Evolutionary conservation across 805 yeast genomes (phyloP).

Genomic region (Candida oleophila): DNA sequence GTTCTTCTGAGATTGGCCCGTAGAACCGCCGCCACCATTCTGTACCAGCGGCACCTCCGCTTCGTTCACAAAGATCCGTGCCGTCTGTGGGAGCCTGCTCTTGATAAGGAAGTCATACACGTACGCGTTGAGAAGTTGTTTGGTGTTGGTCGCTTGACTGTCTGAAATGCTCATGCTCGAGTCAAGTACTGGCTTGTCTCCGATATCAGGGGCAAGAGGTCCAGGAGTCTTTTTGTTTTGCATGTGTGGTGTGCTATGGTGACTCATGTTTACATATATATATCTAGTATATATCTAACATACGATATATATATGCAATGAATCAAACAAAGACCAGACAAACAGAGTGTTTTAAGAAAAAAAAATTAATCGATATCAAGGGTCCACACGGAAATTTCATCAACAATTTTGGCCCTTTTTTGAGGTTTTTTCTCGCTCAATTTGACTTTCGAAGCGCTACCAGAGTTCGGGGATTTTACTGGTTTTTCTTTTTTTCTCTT

Average conservation of each 20-base stretch:
- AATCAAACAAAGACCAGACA: not conserved
- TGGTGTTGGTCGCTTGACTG: constrained; percentile 49
- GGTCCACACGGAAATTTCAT: not conserved
- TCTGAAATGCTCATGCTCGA: constrained; percentile 30
- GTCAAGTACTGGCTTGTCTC: constrained; percentile 23
- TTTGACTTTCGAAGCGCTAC: not conserved
- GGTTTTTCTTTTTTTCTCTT: not conserved
- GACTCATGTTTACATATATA: constrained; percentile 24
- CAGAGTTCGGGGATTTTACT: not conserved
- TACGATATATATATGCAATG: not conserved
- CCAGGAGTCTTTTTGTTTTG: constrained; percentile 31
- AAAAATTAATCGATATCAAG: not conserved
- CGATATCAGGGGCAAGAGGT: constrained; percentile 13
- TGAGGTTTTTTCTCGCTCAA: not conserved
- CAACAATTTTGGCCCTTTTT: not conserved
- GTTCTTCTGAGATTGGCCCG: constrained; percentile 11
- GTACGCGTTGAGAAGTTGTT: constrained; percentile 73
- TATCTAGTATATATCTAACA: no score
- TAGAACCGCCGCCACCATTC: constrained; percentile 5
- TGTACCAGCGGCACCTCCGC: constrained; percentile 56
- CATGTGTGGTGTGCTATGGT: constrained; percentile 36
- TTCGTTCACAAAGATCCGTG: constrained; percentile 70
- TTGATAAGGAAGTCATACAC: constrained; percentile 83
- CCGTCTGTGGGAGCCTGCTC: constrained; percentile 69
- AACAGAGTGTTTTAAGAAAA: not conserved